Evolutionary conservation across 2,329 filamentous ascomycete genomes (phyloP), one percentile per base, ranked within the genome.

Genomic region (Xylaria sp.): DNA sequence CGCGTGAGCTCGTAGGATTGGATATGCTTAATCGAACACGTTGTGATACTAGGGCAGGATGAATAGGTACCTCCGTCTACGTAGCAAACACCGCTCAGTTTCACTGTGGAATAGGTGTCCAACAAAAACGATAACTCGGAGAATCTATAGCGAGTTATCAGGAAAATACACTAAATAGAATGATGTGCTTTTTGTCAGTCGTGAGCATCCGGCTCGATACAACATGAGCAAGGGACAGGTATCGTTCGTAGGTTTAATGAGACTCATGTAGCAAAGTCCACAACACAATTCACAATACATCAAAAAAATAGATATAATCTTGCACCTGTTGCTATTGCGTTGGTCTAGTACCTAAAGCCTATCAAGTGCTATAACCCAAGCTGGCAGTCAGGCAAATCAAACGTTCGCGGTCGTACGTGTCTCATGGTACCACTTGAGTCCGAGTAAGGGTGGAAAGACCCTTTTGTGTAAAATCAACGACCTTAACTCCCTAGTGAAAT

Each of bases 401-500:
- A 65, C 53, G 56, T 60, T 57, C 51, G 60, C 38, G 60, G 60
- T 57, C 43, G 54, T 57, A 25, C 60, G 53, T 57, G 61, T 61
- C 63, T 63, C 9, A 9, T 31, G 57, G 63, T 61, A 46, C 60
- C 47, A 54, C 56, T 55, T 63, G 35, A 25, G 55, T 59, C 45
- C 38, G 56, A 46, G 53, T 57, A 55, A 47, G 55, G 46, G 49
- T 50, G n/a, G 23, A 38, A 60, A 43, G 49, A 61, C 50, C 55
- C 47, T 52, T 47, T 40, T 54, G 51, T 54, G 60, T 25, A 33
- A 67, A 66, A 67, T 57, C 57, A 56, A 65, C 21, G 42, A 64
- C 55, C 63, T 46, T 61, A 62, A 67, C 65, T 67, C 65, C 65
- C 19, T 54, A 66, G 43, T 9, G 40, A 66, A 66, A 57, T 45